Base-by-base conservation (phyloP, 495 filamentous ascomycete genomes). In the Penicillium herquei region DNA sequence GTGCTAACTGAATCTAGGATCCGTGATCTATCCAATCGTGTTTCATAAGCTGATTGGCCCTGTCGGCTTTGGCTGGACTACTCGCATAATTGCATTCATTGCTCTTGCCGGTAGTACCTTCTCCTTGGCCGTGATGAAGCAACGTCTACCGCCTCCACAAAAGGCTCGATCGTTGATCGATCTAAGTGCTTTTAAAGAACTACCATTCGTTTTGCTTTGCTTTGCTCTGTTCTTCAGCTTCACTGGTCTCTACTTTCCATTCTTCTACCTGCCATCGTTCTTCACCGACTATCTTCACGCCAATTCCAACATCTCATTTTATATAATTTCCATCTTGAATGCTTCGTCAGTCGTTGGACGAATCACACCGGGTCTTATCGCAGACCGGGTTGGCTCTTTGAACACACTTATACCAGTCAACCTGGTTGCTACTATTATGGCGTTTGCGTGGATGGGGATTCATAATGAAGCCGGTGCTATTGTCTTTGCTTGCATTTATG, bases 401-500 rank as follows among this genome's bases (percentile, higher is more conserved):
- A 51, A 54, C 30, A 46, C 41, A 1, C 10, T 33, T 17, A 33
- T 52, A 1, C 13, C 31, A 18, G 16, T 14, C 7, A 16, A 7
- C 12, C 13, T 44, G 7, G 3, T 42, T 13, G 30, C 49, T 14
- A 42, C 42, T 7, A 9, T 52, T 13, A 18, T 53, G n/a, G 39
- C 37, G 3, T 49, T 35, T 21, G 44, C 34, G 18, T 53, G 49
- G 56, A 51, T 53, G 18, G 49, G 43, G 18, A 49, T 61, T 3
- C 65, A 64, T 0, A 66, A 66, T 30, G 80, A 77, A 16, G 78
- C 73, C 0, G 71, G 80, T 3, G 81, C 82, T 37, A 80, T 89
- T 49, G 67, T 76, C 11, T 88, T 81, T 64, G 73, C 78, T 6
- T 70, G 75, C 4, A 58, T 87, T 1, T 88, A 83, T 62, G 87